Conservation (phyloP, 495 filamentous ascomycete species). For the Apiosordaria backusii region DNA sequence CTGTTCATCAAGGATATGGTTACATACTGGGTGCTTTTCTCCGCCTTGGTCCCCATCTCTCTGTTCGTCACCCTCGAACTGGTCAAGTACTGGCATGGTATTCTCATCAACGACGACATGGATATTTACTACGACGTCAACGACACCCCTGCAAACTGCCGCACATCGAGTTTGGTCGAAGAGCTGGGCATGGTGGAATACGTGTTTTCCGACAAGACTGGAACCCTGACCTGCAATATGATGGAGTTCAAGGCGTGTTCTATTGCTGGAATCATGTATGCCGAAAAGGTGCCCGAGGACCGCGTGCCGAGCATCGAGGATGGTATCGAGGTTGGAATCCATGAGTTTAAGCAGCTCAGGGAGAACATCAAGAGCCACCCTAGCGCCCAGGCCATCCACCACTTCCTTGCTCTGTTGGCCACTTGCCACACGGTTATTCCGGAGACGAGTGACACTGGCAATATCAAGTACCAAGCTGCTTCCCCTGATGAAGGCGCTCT, state of each 20-base stretch:
- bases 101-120: conserved; percentile 92
- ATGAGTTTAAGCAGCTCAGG: conserved; percentile 76
- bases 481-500: conserved; percentile 97
- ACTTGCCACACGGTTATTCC: conserved; percentile 99
- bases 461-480: conserved; percentile 96
- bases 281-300: conserved; percentile 90
- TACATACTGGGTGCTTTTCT: conserved; percentile 99
- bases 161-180: conserved; percentile 94
- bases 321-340: conserved; percentile 72
- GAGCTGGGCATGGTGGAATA: conserved; percentile 98
- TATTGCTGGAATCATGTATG: conserved; percentile 91
- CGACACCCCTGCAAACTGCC: conserved; percentile 91
- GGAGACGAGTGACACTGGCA: conserved; percentile 68
- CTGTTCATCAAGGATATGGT: conserved; percentile 94
- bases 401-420: conserved; percentile 82
- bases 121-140: conserved; percentile 97
- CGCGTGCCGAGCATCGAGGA: conserved; percentile 73
- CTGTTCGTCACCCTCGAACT: conserved; percentile 97
- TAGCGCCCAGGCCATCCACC: conserved; percentile 68
- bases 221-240: conserved; percentile 96
- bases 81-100: conserved; percentile 97
- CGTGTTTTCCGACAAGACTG: conserved; percentile 98
- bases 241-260: conserved; percentile 98
- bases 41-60: conserved; percentile 92
- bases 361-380: conserved; percentile 70